Conservation (phyloP, 2,329 filamentous ascomycete species). For the Helotiales sp. region DNA sequence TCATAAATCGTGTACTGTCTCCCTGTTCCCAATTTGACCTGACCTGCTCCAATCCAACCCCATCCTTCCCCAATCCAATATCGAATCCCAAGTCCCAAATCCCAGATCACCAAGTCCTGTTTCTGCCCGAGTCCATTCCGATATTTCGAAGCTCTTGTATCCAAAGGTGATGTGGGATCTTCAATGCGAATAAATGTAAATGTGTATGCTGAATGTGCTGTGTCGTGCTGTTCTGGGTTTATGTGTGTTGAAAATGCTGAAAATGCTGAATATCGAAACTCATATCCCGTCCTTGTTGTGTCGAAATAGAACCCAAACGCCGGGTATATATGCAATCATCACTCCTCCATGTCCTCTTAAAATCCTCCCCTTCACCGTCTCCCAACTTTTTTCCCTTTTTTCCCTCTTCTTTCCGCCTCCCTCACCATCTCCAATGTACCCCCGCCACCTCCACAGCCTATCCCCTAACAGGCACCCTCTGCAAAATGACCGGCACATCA, state of each 20-base stretch:
- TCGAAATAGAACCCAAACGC: conserved; percentile 3
- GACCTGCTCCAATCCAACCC: too few relatives aligned
- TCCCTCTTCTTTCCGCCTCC: not conserved
- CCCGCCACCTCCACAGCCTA: too few relatives aligned
- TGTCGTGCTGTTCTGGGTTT: not conserved
- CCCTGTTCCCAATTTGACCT: not conserved
- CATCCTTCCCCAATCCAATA: not conserved
- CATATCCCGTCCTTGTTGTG: not conserved
- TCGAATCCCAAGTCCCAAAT: not conserved
- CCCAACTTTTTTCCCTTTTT: too few relatives aligned
- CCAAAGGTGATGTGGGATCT: not conserved
- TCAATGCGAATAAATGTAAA: not conserved
- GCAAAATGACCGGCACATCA: conserved; percentile 36
- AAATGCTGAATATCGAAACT: not conserved
- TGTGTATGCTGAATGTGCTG: not conserved
- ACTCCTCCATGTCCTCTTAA: not conserved
- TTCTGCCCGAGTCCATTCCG: not conserved
- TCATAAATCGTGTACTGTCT: conserved; percentile 6
- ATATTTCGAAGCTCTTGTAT: not conserved
- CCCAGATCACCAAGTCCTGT: not conserved
- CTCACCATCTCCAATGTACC: not conserved
- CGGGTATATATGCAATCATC: conserved; percentile 15
- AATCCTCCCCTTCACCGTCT: too few relatives aligned
- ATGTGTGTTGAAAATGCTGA: too few relatives aligned
- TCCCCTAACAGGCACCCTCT: conserved; percentile 16